Base-by-base conservation (phyloP, 495 filamentous ascomycete genomes). In the Parathielavia appendiculata region DNA sequence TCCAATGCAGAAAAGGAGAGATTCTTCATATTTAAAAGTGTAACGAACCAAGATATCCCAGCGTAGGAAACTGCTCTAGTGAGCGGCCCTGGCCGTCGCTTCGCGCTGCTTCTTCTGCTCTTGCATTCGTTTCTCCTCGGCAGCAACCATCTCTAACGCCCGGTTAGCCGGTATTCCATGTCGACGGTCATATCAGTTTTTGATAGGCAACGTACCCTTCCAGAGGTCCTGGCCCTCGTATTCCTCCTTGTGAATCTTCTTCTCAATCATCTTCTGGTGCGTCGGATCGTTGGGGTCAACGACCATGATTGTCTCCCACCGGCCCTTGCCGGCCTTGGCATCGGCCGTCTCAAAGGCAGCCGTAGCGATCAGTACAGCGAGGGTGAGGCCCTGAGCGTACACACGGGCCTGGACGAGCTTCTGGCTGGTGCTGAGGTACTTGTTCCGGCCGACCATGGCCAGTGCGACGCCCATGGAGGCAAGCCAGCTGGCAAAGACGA, bases 341-440 rank as follows among this genome's bases (percentile, higher is more conserved):
- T 98, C 93, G 7, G 81, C 81, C 32, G 91, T 86, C 85, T 98
- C 93, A 67, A 97, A 88, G 17, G 83, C 90, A 40, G 95, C 92
- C 57, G 84, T 88, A 34, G 89, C 90, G 65, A 96, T 77, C 58
- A 98, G 75, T 52, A 97, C 90, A 67, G 88, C 89, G 17, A 98
- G 75, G 49, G 93, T 97, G 65, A 96, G 75, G 16, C 91, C 91
- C 76, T 98, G 93, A n/a, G 93, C 93, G 75, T 97, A 97, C 59
- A 98, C 87, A 79, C 93, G 85, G 11, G 95, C 95, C 79, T 98
- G 93, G 19, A 98, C 93, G 26, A 98, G 77, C 79, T 98, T 98
- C 82, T 98, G 93, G 63, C 78, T 71, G 1, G 80, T 82, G 19
- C 78, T 83, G 8, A 97, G 73, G 72, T 88, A 91, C 49, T 81